Percentiles rank a stretch among this genome's conserved stretches.
Conservation (phyloP, 306 rosid species). For the Prosopis cineraria region DNA sequence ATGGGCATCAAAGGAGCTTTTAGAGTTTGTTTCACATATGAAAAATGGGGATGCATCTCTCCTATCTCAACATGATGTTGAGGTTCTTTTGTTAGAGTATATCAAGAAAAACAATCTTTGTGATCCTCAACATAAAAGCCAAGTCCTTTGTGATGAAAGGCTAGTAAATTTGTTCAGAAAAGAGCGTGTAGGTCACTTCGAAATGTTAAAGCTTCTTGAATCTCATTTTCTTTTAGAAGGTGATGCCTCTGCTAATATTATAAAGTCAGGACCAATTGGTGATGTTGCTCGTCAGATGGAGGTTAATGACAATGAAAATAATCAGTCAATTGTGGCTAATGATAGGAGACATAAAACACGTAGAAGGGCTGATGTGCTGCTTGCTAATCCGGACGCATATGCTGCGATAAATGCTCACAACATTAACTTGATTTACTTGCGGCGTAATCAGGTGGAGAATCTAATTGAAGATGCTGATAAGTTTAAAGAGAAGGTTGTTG, state of each 20-base stretch:
- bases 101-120: conserved; percentile 72
- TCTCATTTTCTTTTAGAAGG: conserved; percentile 68
- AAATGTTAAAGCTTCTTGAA: conserved; percentile 88
- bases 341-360: conserved; percentile 60
- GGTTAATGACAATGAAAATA: conserved; percentile 45
- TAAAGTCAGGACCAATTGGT: conserved; percentile 46
- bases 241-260: conserved; percentile 38
- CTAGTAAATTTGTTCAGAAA: conserved; percentile 76
- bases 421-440: conserved; percentile 78
- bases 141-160: conserved; percentile 79
- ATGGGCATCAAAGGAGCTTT: conserved; percentile 92
- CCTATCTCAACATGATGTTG: conserved; percentile 69
- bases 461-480: conserved; percentile 63
- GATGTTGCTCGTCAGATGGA: conserved; percentile 53
- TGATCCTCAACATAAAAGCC: conserved; percentile 73
- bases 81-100: conserved; percentile 75
- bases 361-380: conserved; percentile 49
- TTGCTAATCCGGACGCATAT: conserved; percentile 56
- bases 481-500: conserved; percentile 72
- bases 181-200: conserved; percentile 68
- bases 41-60: conserved; percentile 74
- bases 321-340: conserved; percentile 42
- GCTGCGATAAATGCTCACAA: conserved; percentile 86
- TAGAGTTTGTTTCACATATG: conserved; percentile 90
- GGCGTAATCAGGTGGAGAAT: conserved; percentile 67